phyloP scores from a whole-genome alignment of 2,329 filamentous ascomycete genomes.

The Alternaria conjuncta region DNA sequence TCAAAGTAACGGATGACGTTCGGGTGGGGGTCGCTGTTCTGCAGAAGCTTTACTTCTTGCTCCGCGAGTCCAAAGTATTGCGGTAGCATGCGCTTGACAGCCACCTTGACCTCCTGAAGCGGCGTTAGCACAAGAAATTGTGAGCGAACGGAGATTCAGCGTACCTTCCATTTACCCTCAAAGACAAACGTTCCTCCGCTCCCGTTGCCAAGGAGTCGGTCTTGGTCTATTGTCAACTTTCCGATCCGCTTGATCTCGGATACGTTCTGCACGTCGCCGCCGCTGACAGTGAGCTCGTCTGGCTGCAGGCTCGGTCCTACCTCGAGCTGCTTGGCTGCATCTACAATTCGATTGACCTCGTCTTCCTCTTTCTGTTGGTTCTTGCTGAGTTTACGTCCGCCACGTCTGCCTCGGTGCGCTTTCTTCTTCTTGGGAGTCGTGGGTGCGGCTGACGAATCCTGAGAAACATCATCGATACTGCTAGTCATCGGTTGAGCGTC shows the following conservation, averaged over 20 bases:
- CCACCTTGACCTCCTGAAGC: slow-evolving; percentile 76
- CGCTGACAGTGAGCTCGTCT: slow-evolving; percentile 49
- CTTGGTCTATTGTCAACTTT: slow-evolving; percentile 65
- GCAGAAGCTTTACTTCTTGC: slow-evolving; percentile 86
- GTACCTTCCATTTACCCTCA: slow-evolving; percentile 82
- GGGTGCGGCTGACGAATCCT: slow-evolving; percentile 28
- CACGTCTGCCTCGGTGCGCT: slow-evolving; percentile 57
- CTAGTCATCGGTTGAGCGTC: slow-evolving; percentile 13
- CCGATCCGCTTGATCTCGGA: slow-evolving; percentile 63
- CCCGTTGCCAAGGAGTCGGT: slow-evolving; percentile 71
- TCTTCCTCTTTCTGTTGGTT: slow-evolving; percentile 47
- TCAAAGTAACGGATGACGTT: slow-evolving; percentile 98
- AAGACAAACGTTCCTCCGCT: slow-evolving; percentile 98
- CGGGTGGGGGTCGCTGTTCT: slow-evolving; percentile 93
- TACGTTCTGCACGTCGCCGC: slow-evolving; percentile 55
- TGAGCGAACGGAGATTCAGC: slow-evolving; percentile 6
- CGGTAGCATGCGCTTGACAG: slow-evolving; percentile 95
- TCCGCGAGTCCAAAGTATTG: slow-evolving; percentile 96
- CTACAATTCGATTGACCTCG: slow-evolving; percentile 47
- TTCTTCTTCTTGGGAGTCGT: slow-evolving; percentile 56
- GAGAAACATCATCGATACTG: slow-evolving; percentile 24
- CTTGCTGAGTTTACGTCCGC: slow-evolving; percentile 55
- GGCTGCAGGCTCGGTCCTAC: slow-evolving; percentile 44
- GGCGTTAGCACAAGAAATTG: slow-evolving; percentile 11
- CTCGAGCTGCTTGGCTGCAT: slow-evolving; percentile 50